Percentiles rank a stretch among this genome's conserved stretches.
phyloP scores from a whole-genome alignment of 805 yeast genomes.

The Suhomyces tanzawaensis region DNA sequence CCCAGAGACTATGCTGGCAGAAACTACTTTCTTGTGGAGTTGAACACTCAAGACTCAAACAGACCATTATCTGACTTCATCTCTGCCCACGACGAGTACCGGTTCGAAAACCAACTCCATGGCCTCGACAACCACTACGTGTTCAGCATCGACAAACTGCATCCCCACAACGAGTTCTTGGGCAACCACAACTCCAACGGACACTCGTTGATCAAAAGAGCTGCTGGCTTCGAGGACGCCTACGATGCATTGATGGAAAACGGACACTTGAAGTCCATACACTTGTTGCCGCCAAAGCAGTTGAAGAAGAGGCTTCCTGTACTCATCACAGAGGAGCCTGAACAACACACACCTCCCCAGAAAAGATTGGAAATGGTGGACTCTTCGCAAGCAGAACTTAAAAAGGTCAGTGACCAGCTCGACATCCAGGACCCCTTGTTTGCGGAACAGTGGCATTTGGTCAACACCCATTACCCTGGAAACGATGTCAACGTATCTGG shows the following conservation, averaged over 20 bases:
- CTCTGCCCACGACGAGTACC: slow-evolving; percentile 34
- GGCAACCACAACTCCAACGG: slow-evolving; percentile 35
- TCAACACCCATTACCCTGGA: slow-evolving; percentile 70
- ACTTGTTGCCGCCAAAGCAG: slow-evolving; percentile 50
- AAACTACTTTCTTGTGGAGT: slow-evolving; percentile 64
- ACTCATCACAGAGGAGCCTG: slow-evolving; percentile 22
- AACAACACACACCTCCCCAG: neutral
- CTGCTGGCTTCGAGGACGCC: slow-evolving; percentile 21
- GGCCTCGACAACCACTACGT: slow-evolving; percentile 64
- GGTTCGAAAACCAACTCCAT: slow-evolving; percentile 62
- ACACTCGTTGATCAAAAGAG: slow-evolving; percentile 27
- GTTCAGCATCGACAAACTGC: slow-evolving; percentile 52
- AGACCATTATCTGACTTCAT: slow-evolving; percentile 35
- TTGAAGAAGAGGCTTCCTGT: slow-evolving; percentile 62
- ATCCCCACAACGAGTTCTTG: slow-evolving; percentile 30
- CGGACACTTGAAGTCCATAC: slow-evolving; percentile 46
- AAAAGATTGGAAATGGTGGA: slow-evolving; percentile 32
- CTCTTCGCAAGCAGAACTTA: slow-evolving; percentile 48
- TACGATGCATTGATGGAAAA: slow-evolving; percentile 24
- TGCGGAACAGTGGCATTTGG: slow-evolving; percentile 85
- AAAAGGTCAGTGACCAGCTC: slow-evolving; percentile 50
- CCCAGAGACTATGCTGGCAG: slow-evolving; percentile 46
- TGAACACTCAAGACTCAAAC: slow-evolving; percentile 30
- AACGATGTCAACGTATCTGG: slow-evolving; percentile 85
- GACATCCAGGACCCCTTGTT: slow-evolving; percentile 83